Evolutionary conservation across 2,329 filamentous ascomycete species (phyloP), one percentile per base, ranked within the genome.

Genomic region (Thielaviopsis populi): DNA sequence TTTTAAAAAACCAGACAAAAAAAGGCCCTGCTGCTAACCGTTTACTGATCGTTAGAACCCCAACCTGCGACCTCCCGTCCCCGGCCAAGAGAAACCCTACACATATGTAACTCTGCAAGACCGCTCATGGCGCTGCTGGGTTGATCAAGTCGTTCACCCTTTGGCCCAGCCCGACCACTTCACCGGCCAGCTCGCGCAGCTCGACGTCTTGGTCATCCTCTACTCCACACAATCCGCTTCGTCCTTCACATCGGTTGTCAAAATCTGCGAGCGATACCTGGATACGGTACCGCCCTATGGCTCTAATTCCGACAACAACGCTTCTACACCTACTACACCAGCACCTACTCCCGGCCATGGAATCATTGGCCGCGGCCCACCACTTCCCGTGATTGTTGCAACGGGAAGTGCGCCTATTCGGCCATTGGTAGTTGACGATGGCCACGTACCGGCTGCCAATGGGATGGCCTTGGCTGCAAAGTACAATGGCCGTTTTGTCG

Each of bases 401-500:
- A 59, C 62, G 19, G 56, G 48, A 22, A 50, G 46, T 27, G 46
- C 61, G 2, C 43, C 61, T 11, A 37, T 58, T 10, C 37, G 61
- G 15, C 61, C 61, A 8, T 22, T 56, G 3, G 56, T 61, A 1
- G 24, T 60, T n/a, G 58, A 50, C 11, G 64, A 66, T n/a, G 33
- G 56, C 8, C 33, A 58, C 13, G 61, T 66, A 17, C 37, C 33
- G 10, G 37, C 50, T 13, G n/a, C 61, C 1, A 58, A 63, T 15
- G 64, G 64, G n/a, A 46, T 61, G 6, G 61, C 43, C 10, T 33
- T 63, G 1, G 64, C 64, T 4, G 37, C 54, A 7, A 63, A 61
- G 30, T 66, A 66, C 56, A 66, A 66, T 46, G 64, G 64, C 19
- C 64, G 64, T 22, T 63, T 66, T n/a, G 56, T 66, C 15, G 54